These are phyloP conservation scores for Jatropha multifida DNA, from an alignment of 441 rosid genomes.

Conservation along the genomic window DNA sequence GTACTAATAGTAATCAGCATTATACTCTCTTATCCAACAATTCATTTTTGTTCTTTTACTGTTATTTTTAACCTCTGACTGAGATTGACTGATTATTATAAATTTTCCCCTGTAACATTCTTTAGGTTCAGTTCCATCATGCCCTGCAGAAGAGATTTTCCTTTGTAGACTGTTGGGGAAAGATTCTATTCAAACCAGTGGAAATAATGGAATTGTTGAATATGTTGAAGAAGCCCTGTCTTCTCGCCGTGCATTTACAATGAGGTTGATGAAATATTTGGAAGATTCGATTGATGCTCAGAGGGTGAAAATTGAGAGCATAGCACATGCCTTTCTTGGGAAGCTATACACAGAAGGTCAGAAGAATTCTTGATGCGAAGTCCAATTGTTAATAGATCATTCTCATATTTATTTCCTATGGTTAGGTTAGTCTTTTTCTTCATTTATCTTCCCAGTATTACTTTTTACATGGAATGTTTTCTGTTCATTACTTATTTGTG, in stretches of 20 bases:
- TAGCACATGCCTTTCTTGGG: slow-evolving; percentile 46
- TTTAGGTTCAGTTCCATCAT: slow-evolving; percentile 73
- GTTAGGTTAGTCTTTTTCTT: slow-evolving; percentile 25
- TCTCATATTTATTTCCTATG: slow-evolving; percentile 20
- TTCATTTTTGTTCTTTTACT: background rate
- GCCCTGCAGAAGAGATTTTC: slow-evolving; percentile 76
- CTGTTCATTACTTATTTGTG: slow-evolving; percentile 14
- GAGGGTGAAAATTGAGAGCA: slow-evolving; percentile 58
- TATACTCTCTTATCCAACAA: slow-evolving; percentile 13
- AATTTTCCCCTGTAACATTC: slow-evolving; percentile 22
- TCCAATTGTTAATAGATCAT: slow-evolving; percentile 26
- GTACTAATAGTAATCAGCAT: slow-evolving; percentile 30
- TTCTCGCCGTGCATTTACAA: slow-evolving; percentile 58
- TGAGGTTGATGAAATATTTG: slow-evolving; percentile 66
- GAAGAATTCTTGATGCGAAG: slow-evolving; percentile 37
- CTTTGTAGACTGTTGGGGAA: slow-evolving; percentile 76
- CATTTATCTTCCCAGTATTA: slow-evolving; percentile 3
- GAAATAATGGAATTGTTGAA: slow-evolving; percentile 41
- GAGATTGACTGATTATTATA: no score
- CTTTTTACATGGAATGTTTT: background rate
- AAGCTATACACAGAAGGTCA: slow-evolving; percentile 66
- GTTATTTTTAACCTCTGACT: background rate
- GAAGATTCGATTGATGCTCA: slow-evolving; percentile 65
- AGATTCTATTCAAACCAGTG: slow-evolving; percentile 49
- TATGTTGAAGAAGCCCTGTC: slow-evolving; percentile 66